Base-by-base conservation (phyloP, 805 yeast genomes). In the Zygotorulaspora danielsina region DNA sequence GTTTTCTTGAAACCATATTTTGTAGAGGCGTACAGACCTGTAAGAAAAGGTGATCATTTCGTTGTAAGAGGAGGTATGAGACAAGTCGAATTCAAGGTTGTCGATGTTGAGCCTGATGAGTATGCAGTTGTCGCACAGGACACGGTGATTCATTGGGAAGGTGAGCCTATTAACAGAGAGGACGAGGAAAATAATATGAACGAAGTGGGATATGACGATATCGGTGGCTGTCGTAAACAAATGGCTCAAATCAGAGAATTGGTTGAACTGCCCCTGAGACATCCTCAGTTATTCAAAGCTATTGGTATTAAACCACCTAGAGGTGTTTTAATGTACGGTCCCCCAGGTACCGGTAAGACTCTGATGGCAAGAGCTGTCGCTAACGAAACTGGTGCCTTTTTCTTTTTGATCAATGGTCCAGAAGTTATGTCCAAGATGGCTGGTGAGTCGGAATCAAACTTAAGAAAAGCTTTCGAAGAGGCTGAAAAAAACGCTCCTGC, bases 391-490 rank as follows among this genome's bases (percentile, higher is more conserved):
- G 98, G 98, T 61, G 98, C 98, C 1, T 93, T 93, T 65, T 93
- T 93, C 78, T 93, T 93, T 66, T 76, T 93, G 57, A 93, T 93
- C 66, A 93, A 93, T 63, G 98, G 98, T 67, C 98, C 98, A 7
- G 98, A 93, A 69, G 95, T 93, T 60, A 93, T 93, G 98, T 89
- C 97, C 40, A 93, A 93, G 71, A 93, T 93, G 98, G 98, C 98
- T 37, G 98, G 98, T 73, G 98, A 93, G 70, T 85, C 96, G 12
- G 98, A 93, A 71, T 84, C 95, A 24, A 93, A 93, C 60, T 73
- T 93, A 65, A 81, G 98, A 73, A 89, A 89, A 69, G 98, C 98
- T 2, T 93, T 93, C 57, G 98, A 93, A 70, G 98, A 93, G 70
- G 98, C 98, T 41, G 98, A 93, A 70, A 93, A 93, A 71, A 90